phyloP scores from a whole-genome alignment of 2,329 filamentous ascomycete species.

The Thielaviopsis punctulata region DNA sequence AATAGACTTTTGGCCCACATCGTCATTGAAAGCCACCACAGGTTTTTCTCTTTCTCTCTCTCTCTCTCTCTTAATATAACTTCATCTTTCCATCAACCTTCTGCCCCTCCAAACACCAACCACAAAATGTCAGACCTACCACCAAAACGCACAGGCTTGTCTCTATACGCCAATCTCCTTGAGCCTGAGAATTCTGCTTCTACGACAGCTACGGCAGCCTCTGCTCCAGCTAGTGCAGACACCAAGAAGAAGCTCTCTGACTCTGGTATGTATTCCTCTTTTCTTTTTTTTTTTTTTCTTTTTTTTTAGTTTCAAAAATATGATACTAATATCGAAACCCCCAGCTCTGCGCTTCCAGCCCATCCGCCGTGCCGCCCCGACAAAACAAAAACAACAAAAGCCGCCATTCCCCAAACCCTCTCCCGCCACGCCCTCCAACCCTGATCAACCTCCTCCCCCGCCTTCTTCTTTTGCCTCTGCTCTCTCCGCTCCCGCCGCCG shows the following conservation, averaged over 20 bases:
- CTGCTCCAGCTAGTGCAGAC: slow-evolving; percentile 42
- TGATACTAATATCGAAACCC: neutral
- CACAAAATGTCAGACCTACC: slow-evolving; percentile 6
- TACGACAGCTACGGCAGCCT: slow-evolving; percentile 60
- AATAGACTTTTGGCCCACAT: slow-evolving; percentile 2
- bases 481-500: slow-evolving; percentile 19
- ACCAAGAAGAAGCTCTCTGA: slow-evolving; percentile 43
- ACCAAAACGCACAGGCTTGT: slow-evolving; percentile 35
- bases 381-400: slow-evolving; percentile 42
- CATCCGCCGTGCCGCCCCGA: slow-evolving; percentile 53
- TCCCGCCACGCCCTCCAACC: slow-evolving; percentile 17
- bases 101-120: neutral
- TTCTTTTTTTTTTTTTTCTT: neutral
- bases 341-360: slow-evolving; percentile 71
- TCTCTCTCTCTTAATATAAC: too few species aligned
- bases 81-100: neutral
- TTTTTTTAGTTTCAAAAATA: too few species aligned
- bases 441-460: too few species aligned
- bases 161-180: slow-evolving; percentile 72
- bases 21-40: too few species aligned
- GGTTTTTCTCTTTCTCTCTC: too few species aligned
- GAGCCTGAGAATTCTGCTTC: slow-evolving; percentile 30
- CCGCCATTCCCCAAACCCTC: slow-evolving; percentile 34
- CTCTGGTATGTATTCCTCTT: slow-evolving; percentile 17
- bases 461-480: too few species aligned